Evolutionary conservation across 106 monocot species (phyloP), one percentile per base, ranked within the genome.

Genomic region (Dioscorea dumetorum): DNA sequence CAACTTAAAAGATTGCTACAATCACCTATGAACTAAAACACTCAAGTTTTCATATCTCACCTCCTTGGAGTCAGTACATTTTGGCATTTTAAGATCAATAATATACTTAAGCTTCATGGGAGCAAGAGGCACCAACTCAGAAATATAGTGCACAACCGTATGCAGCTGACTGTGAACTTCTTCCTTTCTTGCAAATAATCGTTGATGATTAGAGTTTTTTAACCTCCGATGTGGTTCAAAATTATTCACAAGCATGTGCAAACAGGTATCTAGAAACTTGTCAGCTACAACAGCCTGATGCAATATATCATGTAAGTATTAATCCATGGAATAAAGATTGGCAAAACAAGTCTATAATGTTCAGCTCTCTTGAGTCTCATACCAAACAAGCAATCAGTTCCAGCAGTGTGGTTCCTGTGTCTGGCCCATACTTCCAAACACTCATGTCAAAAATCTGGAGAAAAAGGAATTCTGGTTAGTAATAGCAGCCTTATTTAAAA

Each of bases 161-260:
- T 67, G 83, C 59, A 90, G 34, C 51, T 83, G 62, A 50, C 17
- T 16, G 64, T 80, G 74, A 71, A 85, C 74, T 60, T 67, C 75
- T 53, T 79, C 77, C 64, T 83, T 90, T 59, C 75, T 74, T 63
- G 28, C 14, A 74, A 79, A 80, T 57, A 41, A 53, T 67, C 70
- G 20, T 12, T 70, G 62, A n/a, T 16, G 64, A 4, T 64, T 67
- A 48, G 35, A 66, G 21, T 57, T 48, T 28, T 63, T 33, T 3
- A 71, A 18, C 33, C 68, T 70, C 22, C 28, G 48, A 22, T 85
- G 80, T 24, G 85, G 80, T 35, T 33, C 34, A 60, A 90, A 80
- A 57, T 90, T 90, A 60, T 31, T 64, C 32, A 90, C 85, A 33
- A 90, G 80, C 85, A 90, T 83, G 48, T 85, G 64, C 77, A 90